Evolutionary conservation across 1,284 basidiomycete species (phyloP).

Genomic region (Pholiota adiposa): DNA sequence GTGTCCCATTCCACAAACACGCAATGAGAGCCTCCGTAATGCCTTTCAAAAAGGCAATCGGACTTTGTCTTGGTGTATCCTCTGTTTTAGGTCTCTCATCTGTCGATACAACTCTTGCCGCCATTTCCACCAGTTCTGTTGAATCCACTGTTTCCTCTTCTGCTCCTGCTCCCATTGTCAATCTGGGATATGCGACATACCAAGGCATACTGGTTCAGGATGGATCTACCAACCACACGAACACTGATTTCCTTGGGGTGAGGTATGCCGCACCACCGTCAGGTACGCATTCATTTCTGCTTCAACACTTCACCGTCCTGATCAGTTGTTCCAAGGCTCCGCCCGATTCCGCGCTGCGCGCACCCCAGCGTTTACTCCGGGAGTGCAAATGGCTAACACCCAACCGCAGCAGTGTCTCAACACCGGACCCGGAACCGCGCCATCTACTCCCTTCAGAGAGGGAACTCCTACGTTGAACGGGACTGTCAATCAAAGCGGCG

Average conservation of each 20-base stretch:
- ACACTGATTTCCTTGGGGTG: constrained; percentile 44
- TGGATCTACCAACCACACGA: constrained; percentile 31
- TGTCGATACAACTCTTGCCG: too few relatives aligned
- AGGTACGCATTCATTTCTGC: constrained; percentile 24
- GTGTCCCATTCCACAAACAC: too few relatives aligned
- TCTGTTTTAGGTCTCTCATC: too few relatives aligned
- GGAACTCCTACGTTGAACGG: too few relatives aligned
- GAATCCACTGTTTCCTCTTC: neutral
- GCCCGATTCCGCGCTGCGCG: neutral
- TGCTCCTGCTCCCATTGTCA: neutral
- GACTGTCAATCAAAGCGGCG: too few relatives aligned
- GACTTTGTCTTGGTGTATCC: too few relatives aligned
- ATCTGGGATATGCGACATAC: constrained; percentile 27
- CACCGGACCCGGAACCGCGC: too few relatives aligned
- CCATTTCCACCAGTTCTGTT: neutral
- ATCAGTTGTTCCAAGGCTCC: neutral
- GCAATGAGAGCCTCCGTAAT: too few relatives aligned
- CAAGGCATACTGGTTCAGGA: constrained; percentile 30
- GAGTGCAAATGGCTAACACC: neutral
- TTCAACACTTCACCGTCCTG: too few relatives aligned
- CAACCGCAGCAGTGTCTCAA: neutral
- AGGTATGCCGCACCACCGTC: constrained; percentile 45
- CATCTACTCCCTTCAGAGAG: too few relatives aligned
- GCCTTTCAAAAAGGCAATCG: too few relatives aligned
- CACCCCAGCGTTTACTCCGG: neutral